Conservation (phyloP, 2,329 filamentous ascomycete species). For the Diaporthe helianthi region DNA sequence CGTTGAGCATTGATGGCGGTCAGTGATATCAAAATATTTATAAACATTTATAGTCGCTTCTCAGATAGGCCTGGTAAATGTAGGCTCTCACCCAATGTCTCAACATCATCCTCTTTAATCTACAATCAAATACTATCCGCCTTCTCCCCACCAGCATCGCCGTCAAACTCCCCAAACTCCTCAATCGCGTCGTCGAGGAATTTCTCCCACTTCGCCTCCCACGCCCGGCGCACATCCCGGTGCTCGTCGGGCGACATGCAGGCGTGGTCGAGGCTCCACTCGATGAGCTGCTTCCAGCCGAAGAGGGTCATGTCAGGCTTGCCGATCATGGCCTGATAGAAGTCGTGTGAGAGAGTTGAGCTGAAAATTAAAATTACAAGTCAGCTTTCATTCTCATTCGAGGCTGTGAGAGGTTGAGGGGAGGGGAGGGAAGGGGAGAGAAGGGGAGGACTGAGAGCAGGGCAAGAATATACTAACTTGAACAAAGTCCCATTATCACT, state of each 20-base stretch:
- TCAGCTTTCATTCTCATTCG: too few relatives aligned
- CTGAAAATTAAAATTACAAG: constrained; percentile 45
- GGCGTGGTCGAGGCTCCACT: constrained; percentile 69
- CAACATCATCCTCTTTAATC: neutral
- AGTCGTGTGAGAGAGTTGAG: constrained; percentile 76
- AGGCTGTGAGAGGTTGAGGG: too few relatives aligned
- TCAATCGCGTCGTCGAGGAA: constrained; percentile 63
- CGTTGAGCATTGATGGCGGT: too few relatives aligned
- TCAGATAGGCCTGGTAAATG: too few relatives aligned
- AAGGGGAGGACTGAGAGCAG: too few relatives aligned
- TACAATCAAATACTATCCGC: neutral
- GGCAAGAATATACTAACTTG: constrained; percentile 52
- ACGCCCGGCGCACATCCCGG: constrained; percentile 48
- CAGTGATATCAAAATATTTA: too few relatives aligned
- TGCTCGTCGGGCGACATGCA: constrained; percentile 57
- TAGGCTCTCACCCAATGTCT: neutral
- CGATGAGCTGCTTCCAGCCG: constrained; percentile 73
- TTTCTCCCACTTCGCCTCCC: constrained; percentile 62
- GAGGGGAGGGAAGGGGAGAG: too few relatives aligned
- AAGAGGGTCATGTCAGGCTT: constrained; percentile 70
- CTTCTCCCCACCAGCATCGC: neutral
- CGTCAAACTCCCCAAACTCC: constrained; percentile 43
- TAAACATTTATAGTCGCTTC: too few relatives aligned
- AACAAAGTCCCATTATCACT: constrained; percentile 80
- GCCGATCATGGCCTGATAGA: constrained; percentile 78